Evolutionary conservation across 2,329 filamentous ascomycete species (phyloP), one percentile per base, ranked within the genome.

Genomic region (Ceratocystis cubensis): DNA sequence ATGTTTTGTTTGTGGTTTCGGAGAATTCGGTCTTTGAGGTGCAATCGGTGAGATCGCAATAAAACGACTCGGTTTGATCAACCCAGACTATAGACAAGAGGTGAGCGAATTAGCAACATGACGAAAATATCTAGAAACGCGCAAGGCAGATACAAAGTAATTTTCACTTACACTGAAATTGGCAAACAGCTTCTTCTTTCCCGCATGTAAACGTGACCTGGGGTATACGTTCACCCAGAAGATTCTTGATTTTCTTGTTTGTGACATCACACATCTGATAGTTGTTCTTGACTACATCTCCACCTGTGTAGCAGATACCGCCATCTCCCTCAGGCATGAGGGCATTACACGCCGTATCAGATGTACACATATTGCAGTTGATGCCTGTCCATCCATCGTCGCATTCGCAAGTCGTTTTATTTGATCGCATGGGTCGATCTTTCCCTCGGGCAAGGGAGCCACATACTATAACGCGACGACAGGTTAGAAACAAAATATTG

Each of bases 201-300:
- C 92, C 85, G 75, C 94, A 99, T 37, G 88, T 91, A 74, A 99
- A 99, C 0, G 94, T 99, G 28, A 95, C 94, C 75, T 99, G 89
- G 0, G 94, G 92, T 67, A 89, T 88, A 76, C 91, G 84, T 57
- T 88, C 86, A 72, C 91, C 89, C 62, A 99, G 82, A 73, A 93
- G 86, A 69, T 92, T 86, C 66, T 93, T 80, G 73, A 99, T 99
- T 79, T 96, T 94, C 75, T 85, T 84, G 78, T 99, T 99, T 66
- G 92, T 97, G 70, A 99, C 94, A 75, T 95, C 90, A 77, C 94
- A 99, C 79, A 96, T 94, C 77, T 99, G 95, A 77, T 91, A 93
- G 78, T 97, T 99, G 76, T 95, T 86, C 72, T 94, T 91, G 69
- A 97, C 87, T 10, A 95, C 87, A 71, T 96, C 85, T 59, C 93